phyloP scores from a whole-genome alignment of 495 filamentous ascomycete species.

The Penicillium antarcticum region DNA sequence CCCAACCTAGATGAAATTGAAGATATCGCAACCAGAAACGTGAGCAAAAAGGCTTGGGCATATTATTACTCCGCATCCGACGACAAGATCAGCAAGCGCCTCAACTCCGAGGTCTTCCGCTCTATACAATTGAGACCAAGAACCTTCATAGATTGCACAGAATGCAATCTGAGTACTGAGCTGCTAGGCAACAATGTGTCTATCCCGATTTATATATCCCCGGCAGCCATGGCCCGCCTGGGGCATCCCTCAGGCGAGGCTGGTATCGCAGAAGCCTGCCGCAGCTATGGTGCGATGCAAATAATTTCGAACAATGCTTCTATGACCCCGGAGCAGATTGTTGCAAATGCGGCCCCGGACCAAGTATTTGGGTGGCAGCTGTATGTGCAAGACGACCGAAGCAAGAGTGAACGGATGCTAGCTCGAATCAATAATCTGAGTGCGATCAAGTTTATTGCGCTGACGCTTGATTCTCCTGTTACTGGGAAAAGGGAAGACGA shows the following conservation, averaged over 20 bases:
- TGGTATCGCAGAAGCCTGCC: constrained; percentile 80
- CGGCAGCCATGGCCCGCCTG: constrained; percentile 86
- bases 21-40: constrained; percentile 62
- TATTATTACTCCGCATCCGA: constrained; percentile 90
- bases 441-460: constrained; percentile 69
- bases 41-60: constrained; percentile 80
- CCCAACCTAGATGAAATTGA: constrained; percentile 74
- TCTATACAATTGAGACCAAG: constrained; percentile 80
- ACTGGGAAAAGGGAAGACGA: constrained; percentile 88
- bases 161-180: constrained; percentile 63
- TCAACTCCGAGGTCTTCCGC: constrained; percentile 75
- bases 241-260: constrained; percentile 82
- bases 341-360: constrained; percentile 56
- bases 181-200: constrained; percentile 64
- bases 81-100: constrained; percentile 70
- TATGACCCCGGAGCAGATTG: constrained; percentile 83
- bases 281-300: constrained; percentile 70
- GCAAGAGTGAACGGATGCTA: constrained; percentile 78
- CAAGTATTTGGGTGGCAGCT: constrained; percentile 90
- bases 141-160: constrained; percentile 77
- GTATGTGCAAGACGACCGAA: constrained; percentile 77
- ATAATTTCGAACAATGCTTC: constrained; percentile 85
- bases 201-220: constrained; percentile 78
- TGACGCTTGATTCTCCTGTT: constrained; percentile 85
- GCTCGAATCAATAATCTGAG: constrained; percentile 65